Evolutionary conservation across 164 flowering plant species (phyloP).

Genomic region (Stephania cephalantha): DNA sequence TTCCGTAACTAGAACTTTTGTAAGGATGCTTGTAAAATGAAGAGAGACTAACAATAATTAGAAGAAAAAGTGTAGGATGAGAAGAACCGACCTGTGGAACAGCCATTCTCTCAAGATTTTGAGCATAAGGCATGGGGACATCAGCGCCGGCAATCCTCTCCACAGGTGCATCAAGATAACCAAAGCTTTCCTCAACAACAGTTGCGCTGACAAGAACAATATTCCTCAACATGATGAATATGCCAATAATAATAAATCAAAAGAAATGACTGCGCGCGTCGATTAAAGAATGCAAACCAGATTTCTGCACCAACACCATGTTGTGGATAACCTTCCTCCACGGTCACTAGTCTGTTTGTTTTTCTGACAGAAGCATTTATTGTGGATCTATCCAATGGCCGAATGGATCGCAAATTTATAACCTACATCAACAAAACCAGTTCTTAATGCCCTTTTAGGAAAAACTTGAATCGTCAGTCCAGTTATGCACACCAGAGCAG

Average conservation of each 20-base stretch:
- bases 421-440: constrained; percentile 39
- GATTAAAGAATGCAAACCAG: constrained; percentile 40
- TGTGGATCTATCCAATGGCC: constrained; percentile 87
- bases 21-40: no score
- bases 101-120: constrained; percentile 86
- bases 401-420: constrained; percentile 80
- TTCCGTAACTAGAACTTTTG: no score
- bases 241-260: neutral
- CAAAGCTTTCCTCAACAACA: constrained; percentile 86
- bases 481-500: neutral
- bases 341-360: constrained; percentile 85
- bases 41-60: neutral
- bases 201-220: constrained; percentile 42
- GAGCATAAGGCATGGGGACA: constrained; percentile 96
- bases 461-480: neutral
- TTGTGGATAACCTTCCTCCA: constrained; percentile 97
- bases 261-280: neutral
- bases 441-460: neutral
- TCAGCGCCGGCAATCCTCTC: constrained; percentile 88
- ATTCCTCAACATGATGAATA: neutral
- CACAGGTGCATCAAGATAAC: constrained; percentile 88
- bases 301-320: constrained; percentile 98
- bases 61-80: neutral
- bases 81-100: constrained; percentile 66
- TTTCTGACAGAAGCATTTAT: constrained; percentile 88